Base-by-base conservation (phyloP, 352 stramenopile species). In the Salisapilia sapeloensis region DNA sequence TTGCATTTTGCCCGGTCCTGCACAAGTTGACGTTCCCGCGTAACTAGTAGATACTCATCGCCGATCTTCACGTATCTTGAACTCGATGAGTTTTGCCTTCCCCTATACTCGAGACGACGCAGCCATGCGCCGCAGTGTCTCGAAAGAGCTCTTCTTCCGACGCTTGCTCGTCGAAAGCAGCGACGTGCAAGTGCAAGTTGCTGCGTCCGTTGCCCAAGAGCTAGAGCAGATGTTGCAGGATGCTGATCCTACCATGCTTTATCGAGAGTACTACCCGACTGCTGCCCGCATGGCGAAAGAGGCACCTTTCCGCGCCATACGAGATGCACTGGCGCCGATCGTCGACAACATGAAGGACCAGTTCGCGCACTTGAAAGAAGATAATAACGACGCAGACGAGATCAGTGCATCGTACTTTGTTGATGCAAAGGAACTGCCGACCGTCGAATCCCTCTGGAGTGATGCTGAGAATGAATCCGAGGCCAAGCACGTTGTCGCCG, bases 81-180 rank as follows among this genome's bases (percentile, higher is more conserved):
- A n/a, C n/a, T n/a, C n/a, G n/a, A n/a, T n/a, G n/a, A n/a, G n/a
- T n/a, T n/a, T n/a, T n/a, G n/a, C n/a, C n/a, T n/a, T n/a, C n/a
- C n/a, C n/a, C n/a, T n/a, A n/a, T n/a, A n/a, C n/a, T n/a, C n/a
- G n/a, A n/a, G 44, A 61, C 25, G 57, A 76, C 39, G 56, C 56
- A 24, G 42, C 56, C 30, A 54, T 55, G 5, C 66, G 60, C 35
- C 54, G 84, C 26, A 53, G 56, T 35, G 64, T 74, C n/a, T 62
- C 79, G 41, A 59, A 71, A 34, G 67, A 90, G 35, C 59, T 61
- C 7, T 90, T 90, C 42, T 90, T 90, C 43, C 74, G 69, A 2
- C 70, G 74, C 13, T 45, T 90, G 28, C 40, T 79, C 12, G 70
- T 85, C 16, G 64, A 60, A 0, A 69, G 85, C 40, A 38, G 50